Conservation (phyloP, 352 stramenopile species). For the Phytophthora palmivora region DNA sequence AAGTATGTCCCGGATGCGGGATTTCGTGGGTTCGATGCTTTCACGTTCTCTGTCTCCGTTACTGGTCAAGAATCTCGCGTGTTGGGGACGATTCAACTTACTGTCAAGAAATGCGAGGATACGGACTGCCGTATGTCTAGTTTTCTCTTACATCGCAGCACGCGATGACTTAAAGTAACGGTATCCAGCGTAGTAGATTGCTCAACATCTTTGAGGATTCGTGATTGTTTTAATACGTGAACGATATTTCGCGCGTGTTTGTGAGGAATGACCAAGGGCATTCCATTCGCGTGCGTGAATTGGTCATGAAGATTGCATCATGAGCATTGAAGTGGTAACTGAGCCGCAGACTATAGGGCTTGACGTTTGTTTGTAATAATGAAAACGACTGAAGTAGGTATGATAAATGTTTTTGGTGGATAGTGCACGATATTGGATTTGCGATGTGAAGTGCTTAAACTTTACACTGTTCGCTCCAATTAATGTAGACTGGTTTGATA, state of each 20-base stretch:
- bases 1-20: conserved; percentile 63
- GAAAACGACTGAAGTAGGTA: conserved; percentile 1
- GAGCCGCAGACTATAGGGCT: conserved; percentile 4
- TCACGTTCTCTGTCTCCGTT: conserved; percentile 68
- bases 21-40: conserved; percentile 59
- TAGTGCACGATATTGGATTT: not conserved
- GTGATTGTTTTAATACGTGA: no score
- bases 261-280: not conserved
- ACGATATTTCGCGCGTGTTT: not conserved
- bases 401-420: conserved; percentile 5
- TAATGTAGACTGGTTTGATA: not conserved
- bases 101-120: conserved; percentile 66
- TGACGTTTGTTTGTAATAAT: not conserved
- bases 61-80: conserved; percentile 49
- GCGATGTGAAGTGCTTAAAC: not conserved
- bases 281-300: conserved; percentile 7
- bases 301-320: conserved; percentile 1
- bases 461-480: not conserved
- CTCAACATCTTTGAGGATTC: not conserved
- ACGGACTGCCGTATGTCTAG: conserved; percentile 40
- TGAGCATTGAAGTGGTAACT: conserved; percentile 4
- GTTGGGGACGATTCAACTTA: conserved; percentile 62
- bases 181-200: not conserved
- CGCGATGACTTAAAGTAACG: conserved; percentile 12
- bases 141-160: conserved; percentile 35